Base-by-base conservation (phyloP, 352 stramenopile genomes). In the Phytopythium aichiense region DNA sequence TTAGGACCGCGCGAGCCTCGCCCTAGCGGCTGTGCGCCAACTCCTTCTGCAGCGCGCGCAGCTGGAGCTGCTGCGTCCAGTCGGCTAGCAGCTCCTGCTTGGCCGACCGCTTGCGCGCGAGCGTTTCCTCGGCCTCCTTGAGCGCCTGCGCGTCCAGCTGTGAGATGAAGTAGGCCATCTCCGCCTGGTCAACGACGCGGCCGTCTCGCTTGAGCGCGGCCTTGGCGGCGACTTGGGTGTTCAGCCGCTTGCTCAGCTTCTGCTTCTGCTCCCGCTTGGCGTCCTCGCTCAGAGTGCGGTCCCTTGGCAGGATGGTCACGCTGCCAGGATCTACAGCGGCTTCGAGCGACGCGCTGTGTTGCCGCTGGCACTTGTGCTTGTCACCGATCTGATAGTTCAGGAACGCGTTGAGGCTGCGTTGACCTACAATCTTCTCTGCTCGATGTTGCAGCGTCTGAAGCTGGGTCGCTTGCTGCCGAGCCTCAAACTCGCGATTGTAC, bases 141-240 rank as follows among this genome's bases (percentile, higher is more conserved):
- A 69, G 67, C 4, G 65, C 67, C 46, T 86, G 74, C 49, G 67
- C 51, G 25, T 71, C 61, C 22, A 89, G 66, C 57, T 87, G 74
- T 12, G 62, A 59, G 60, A 87, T 69, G 52, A 83, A 85, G 56
- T 79, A 87, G 30, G 74, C 76, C 33, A 72, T 73, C 33, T 89
- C 79, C n/a, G 76, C 74, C 31, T 83, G 76, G 43, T 89, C 80
- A 22, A 89, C 50, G 7, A 60, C 61, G 18, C 65, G 65, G 12
- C 56, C 60, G 42, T 88, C 69, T 58, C 71, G 68, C 22, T 65
- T 64, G 4, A 85, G 68, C 46, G 67, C 64, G 23, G 69, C 66
- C 48, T 82, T 83, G n/a, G 71, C 61, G 2, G 70, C 58, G 18
- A 87, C 77, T 43, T 89, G 80, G 20, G 75, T 69, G 45, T 76